These are phyloP conservation scores for Gorgonomyces haynaldii DNA, from an alignment of 192 early-diverging fungal genomes.

Conservation along the genomic window DNA sequence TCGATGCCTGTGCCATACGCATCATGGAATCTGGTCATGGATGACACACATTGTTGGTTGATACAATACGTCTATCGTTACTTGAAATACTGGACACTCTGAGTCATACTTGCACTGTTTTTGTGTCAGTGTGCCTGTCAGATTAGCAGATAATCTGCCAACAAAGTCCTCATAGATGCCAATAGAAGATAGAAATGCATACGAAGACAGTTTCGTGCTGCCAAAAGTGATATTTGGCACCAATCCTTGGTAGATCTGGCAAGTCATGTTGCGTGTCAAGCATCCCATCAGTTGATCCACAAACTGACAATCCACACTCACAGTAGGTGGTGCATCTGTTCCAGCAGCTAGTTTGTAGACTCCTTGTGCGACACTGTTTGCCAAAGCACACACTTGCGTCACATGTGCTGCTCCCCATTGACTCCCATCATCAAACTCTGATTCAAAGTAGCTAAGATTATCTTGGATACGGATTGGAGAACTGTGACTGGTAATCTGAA, in stretches of 20 bases:
- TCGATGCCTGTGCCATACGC: slow-evolving; percentile 40
- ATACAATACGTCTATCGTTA: slow-evolving; percentile 12
- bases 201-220: neutral
- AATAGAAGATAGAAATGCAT: slow-evolving; percentile 13
- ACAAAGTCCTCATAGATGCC: slow-evolving; percentile 8
- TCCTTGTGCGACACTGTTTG: slow-evolving; percentile 41
- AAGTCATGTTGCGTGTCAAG: slow-evolving; percentile 55
- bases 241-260: slow-evolving; percentile 14
- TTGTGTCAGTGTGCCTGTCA: neutral
- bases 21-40: slow-evolving; percentile 22
- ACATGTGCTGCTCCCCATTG: slow-evolving; percentile 22
- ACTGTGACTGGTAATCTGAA: slow-evolving; percentile 43
- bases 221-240: neutral
- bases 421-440: slow-evolving; percentile 48
- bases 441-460: slow-evolving; percentile 44
- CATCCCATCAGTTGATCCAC: slow-evolving; percentile 46
- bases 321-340: slow-evolving; percentile 23
- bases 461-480: slow-evolving; percentile 31
- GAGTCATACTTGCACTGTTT: slow-evolving; percentile 7
- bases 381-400: slow-evolving; percentile 45
- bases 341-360: slow-evolving; percentile 44
- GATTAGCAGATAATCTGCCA: slow-evolving; percentile 13
- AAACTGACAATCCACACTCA: slow-evolving; percentile 43
- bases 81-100: slow-evolving; percentile 7
- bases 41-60: slow-evolving; percentile 14